These are phyloP conservation scores for Mortierella sp. DNA, from an alignment of 371 early-diverging fungal genomes.

Conservation along the genomic window DNA sequence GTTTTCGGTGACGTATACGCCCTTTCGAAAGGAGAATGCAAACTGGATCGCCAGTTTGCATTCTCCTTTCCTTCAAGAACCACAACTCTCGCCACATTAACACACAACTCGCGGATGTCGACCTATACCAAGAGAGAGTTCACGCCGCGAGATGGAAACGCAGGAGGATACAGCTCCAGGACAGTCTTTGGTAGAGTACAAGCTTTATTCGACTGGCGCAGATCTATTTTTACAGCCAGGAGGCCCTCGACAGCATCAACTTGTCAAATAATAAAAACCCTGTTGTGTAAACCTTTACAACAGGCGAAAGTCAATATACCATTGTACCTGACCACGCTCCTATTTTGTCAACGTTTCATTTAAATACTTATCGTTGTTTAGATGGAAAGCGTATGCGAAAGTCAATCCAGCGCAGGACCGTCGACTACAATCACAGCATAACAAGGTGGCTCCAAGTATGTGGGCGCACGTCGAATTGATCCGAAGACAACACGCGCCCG, in stretches of 20 bases:
- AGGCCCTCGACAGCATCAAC: background rate
- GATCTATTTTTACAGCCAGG: background rate
- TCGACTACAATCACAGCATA: constrained; percentile 95
- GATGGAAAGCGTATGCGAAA: constrained; percentile 97
- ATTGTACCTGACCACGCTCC: background rate
- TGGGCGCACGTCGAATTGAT: background rate
- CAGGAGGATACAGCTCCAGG: constrained; percentile 43
- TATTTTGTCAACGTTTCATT: background rate
- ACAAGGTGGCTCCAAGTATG: constrained; percentile 86
- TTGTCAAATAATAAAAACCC: background rate
- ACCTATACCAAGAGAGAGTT: constrained; percentile 42
- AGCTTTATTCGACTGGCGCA: background rate
- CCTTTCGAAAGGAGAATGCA: too few species aligned
- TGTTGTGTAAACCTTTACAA: background rate
- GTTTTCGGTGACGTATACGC: too few species aligned
- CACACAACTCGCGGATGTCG: constrained; percentile 22
- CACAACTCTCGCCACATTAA: background rate
- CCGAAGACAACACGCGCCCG: too few species aligned
- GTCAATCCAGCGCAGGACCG: constrained; percentile 94
- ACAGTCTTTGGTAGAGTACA: constrained; percentile 56
- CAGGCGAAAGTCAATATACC: background rate
- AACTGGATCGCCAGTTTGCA: too few species aligned
- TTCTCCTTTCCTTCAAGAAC: background rate
- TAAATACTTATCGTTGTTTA: constrained; percentile 3
- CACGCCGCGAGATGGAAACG: constrained; percentile 47